phyloP scores from a whole-genome alignment of 495 filamentous ascomycete genomes.

The Talaromyces adpressus region DNA sequence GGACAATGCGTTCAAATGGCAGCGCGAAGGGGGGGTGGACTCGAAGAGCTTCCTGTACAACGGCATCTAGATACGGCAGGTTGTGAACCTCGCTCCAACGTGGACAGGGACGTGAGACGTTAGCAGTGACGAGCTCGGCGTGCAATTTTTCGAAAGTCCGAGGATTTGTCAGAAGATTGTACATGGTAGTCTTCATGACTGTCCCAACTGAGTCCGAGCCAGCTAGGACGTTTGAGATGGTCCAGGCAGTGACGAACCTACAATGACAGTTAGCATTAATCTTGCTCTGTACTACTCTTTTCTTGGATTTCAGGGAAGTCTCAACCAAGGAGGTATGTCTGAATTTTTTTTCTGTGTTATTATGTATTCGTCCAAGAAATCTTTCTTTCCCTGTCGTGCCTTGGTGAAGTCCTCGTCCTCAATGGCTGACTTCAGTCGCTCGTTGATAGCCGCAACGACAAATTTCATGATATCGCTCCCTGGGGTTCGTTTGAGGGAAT shows the following conservation, averaged over 20 bases:
- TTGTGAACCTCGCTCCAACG: slow-evolving; percentile 24
- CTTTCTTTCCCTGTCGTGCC: slow-evolving; percentile 8
- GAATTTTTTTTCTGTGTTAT: slow-evolving; percentile 13
- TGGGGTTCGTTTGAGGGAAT: slow-evolving; percentile 2
- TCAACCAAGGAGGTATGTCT: slow-evolving; percentile 18
- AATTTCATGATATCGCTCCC: slow-evolving; percentile 8
- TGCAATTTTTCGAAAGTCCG: slow-evolving; percentile 18
- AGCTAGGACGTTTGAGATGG: slow-evolving; percentile 35
- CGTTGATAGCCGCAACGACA: slow-evolving; percentile 5
- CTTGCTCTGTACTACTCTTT: background rate
- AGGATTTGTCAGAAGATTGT: slow-evolving; percentile 27
- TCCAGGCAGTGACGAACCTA: slow-evolving; percentile 17
- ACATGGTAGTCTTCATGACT: slow-evolving; percentile 27
- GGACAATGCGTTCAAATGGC: slow-evolving; percentile 33
- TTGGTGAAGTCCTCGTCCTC: background rate
- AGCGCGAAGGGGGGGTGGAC: slow-evolving; percentile 32
- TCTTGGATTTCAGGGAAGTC: slow-evolving; percentile 3
- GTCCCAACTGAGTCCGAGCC: slow-evolving; percentile 41
- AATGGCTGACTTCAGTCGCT: background rate
- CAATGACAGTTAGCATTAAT: background rate
- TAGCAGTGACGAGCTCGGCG: slow-evolving; percentile 12
- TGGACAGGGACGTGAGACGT: slow-evolving; percentile 17
- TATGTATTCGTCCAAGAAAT: slow-evolving; percentile 19
- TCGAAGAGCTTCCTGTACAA: slow-evolving; percentile 54
- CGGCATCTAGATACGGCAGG: slow-evolving; percentile 33